Evolutionary conservation across 768 basidiomycete species (phyloP), one percentile per base, ranked within the genome.

Genomic region (Amanita thiersii): DNA sequence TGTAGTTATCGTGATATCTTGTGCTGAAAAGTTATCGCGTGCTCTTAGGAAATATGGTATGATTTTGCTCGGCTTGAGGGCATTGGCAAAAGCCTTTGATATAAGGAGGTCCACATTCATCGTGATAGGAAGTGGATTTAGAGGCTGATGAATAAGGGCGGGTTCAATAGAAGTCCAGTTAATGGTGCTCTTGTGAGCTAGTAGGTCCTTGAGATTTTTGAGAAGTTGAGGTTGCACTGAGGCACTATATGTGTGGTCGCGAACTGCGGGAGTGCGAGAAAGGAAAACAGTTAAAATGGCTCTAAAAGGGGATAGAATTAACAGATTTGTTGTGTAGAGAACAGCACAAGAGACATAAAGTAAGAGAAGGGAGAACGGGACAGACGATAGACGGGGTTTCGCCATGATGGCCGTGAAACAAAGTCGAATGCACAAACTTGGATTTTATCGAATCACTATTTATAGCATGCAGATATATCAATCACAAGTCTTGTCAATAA

Each of bases 1-100:
- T 0, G 89, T 92, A 1, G 89, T 86, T 42, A 92, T 77, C 2
- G 89, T 91, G 39, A 92, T 77, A 47, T 89, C 87, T 26, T 81
- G 72, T 21, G 60, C 51, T 36, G 77, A 68, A 47, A 81, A 72
- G 8, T 53, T 50, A 2, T 70, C 73, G 8, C 69, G 67, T 2
- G 83, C 85, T 39, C 76, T 74, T 56, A 86, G 87, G 59, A 83
- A 89, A 63, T 81, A 92, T 0, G 89, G 89, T 15, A 86, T 69
- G 40, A 89, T 76, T 48, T 78, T 77, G 52, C 73, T 81, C 1
- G 88, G 87, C 26, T 74, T 73, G 73, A 85, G 76, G 15, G 77
- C 76, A 41, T 67, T 68, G 3, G 81, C 62, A 50, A 87, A 86
- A 3, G 78, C 76, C 51, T 85, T 85, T 14, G 81, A 79, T 8